Conservation (phyloP, 2,329 filamentous ascomycete genomes). For the Fusarium chlamydosporum region DNA sequence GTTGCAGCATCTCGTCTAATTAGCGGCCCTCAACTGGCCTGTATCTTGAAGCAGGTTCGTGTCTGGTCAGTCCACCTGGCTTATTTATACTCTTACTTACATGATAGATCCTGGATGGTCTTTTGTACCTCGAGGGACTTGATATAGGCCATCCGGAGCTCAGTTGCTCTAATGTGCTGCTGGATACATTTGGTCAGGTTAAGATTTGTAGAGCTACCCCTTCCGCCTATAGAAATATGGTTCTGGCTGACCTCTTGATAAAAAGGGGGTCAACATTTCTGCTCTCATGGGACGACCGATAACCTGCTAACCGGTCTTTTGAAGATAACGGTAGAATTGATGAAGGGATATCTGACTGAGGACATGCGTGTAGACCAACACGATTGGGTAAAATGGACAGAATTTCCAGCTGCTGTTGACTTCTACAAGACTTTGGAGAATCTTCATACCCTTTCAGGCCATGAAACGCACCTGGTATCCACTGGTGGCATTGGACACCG, state of each 20-base stretch:
- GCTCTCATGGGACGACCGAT: constrained; percentile 4
- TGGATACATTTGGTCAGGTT: constrained; percentile 8
- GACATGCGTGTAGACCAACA: neutral
- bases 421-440: constrained; percentile 2
- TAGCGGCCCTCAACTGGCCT: constrained; percentile 2
- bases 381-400: constrained; percentile 5
- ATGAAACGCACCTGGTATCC: neutral
- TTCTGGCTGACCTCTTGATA: neutral
- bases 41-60: constrained; percentile 13
- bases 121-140: constrained; percentile 2
- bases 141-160: constrained; percentile 4
- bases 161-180: constrained; percentile 7
- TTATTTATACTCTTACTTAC: no score
- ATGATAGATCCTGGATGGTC: constrained; percentile 2
- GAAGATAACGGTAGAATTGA: constrained; percentile 1
- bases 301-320: neutral
- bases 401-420: constrained; percentile 1
- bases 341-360: constrained; percentile 1
- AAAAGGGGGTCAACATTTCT: constrained; percentile 16
- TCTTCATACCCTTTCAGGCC: neutral
- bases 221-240: no score
- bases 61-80: no score
- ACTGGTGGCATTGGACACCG: neutral
- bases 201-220: constrained; percentile 7
- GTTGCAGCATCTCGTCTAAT: constrained; percentile 1